phyloP scores from a whole-genome alignment of 2,329 filamentous ascomycete genomes.

The Trichoderma lentiforme region DNA sequence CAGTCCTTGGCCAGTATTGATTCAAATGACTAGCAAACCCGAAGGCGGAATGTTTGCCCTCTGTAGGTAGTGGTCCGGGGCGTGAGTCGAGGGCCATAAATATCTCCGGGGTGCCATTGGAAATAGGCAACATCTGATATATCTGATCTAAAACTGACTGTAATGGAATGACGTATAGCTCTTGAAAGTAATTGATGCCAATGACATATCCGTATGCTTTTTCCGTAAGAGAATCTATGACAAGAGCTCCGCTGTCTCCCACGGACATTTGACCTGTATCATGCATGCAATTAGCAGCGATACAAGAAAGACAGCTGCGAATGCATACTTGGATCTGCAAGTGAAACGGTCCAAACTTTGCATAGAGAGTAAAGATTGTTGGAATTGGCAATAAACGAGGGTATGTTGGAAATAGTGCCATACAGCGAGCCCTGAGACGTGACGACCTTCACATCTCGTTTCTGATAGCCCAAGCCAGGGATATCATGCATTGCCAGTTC shows the following conservation, averaged over 20 bases:
- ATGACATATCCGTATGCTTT: background rate
- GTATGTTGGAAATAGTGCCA: background rate
- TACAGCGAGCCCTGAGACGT: background rate
- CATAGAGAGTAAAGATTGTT: background rate
- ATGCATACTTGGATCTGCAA: background rate
- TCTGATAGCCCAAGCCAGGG: background rate
- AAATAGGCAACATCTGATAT: background rate
- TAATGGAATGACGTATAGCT: background rate
- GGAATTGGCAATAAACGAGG: background rate
- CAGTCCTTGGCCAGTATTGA: too few relatives aligned
- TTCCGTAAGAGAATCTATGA: background rate
- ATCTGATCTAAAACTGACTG: background rate
- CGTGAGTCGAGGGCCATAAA: background rate
- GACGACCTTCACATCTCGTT: background rate
- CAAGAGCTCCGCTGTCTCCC: background rate
- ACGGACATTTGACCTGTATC: background rate
- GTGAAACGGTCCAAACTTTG: background rate
- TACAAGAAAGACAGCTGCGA: rapidly evolving
- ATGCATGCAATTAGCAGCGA: background rate
- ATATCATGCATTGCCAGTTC: background rate
- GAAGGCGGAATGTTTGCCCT: too few relatives aligned
- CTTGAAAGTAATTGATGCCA: background rate
- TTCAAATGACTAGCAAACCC: too few relatives aligned
- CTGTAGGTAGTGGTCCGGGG: background rate
- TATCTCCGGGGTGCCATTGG: background rate